A percentile compares a stretch with the other conserved stretches of the same genome.
Conservation (phyloP, 768 basidiomycete species). For the Phylloporus arenicola region DNA sequence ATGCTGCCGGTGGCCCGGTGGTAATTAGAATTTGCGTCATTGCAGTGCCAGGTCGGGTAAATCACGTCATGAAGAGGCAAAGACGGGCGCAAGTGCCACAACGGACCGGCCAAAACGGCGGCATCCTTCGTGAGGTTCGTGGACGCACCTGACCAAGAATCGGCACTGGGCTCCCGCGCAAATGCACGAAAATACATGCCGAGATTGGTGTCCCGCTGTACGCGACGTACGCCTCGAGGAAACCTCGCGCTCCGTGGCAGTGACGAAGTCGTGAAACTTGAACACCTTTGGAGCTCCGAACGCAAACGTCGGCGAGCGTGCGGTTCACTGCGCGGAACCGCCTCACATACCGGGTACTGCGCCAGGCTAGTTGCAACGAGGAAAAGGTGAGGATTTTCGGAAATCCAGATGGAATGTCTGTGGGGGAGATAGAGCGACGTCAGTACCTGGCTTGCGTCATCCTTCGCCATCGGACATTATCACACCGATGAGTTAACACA, state of each 20-base stretch:
- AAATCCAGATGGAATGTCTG: not conserved
- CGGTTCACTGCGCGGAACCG: constrained; percentile 7
- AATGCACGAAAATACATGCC: not conserved
- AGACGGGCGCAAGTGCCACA: not conserved
- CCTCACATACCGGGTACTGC: constrained; percentile 8
- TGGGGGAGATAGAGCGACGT: not conserved
- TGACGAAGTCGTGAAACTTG: constrained; percentile 5
- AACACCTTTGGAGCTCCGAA: not conserved
- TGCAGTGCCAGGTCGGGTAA: constrained; percentile 19
- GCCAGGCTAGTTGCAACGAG: constrained; percentile 14
- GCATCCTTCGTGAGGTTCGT: constrained; percentile 5
- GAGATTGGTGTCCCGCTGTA: not conserved
- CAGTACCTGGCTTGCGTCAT: not conserved
- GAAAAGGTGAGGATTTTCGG: constrained; percentile 15
- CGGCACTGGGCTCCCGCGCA: not conserved
- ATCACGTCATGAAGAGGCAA: constrained; percentile 1
- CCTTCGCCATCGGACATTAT: not conserved
- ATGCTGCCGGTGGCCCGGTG: constrained; percentile 11
- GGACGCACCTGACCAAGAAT: not conserved
- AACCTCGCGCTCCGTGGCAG: constrained; percentile 21
- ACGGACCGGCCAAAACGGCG: not conserved
- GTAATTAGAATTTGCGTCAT: constrained; percentile 13
- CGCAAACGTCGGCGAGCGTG: constrained; percentile 5
- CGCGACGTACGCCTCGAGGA: constrained; percentile 24
- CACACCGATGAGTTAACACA: not conserved